These are phyloP conservation scores for Pichia nakasei DNA, from an alignment of 805 yeast species.

Conservation along the genomic window DNA sequence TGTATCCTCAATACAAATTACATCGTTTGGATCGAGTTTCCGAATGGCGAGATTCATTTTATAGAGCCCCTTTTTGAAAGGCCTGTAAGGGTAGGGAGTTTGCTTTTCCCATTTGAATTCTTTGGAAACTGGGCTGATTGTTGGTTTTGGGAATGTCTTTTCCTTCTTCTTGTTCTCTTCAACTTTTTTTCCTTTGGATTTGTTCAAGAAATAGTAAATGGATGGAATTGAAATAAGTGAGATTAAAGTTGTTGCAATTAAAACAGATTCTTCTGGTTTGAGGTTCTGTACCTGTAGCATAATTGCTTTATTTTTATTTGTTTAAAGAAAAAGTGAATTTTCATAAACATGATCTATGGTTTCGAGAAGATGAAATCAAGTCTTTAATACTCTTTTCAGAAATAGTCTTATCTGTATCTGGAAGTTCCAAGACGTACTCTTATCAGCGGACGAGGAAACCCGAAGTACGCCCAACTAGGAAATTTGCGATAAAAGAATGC, in stretches of 20 bases:
- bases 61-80: slow-evolving; percentile 43
- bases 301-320: not conserved
- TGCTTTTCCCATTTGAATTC: slow-evolving; percentile 36
- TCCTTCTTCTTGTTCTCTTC: not conserved
- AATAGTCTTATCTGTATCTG: too few relatives aligned
- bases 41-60: slow-evolving; percentile 56
- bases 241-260: not conserved
- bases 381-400: too few relatives aligned
- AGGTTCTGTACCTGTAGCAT: not conserved
- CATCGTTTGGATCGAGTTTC: slow-evolving; percentile 39
- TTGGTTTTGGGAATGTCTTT: slow-evolving; percentile 9
- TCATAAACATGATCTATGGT: too few relatives aligned
- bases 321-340: not conserved
- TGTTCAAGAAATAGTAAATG: not conserved
- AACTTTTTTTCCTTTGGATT: not conserved
- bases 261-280: not conserved
- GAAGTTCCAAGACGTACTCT: too few relatives aligned
- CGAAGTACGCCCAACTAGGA: too few relatives aligned
- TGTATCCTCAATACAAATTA: slow-evolving; percentile 55
- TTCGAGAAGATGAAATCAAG: too few relatives aligned
- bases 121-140: slow-evolving; percentile 24
- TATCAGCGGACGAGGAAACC: too few relatives aligned
- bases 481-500: too few relatives aligned
- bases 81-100: slow-evolving; percentile 36
- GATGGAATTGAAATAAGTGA: not conserved